Base-by-base conservation (phyloP, 139 green algal species). In the Chlorella sp. region DNA sequence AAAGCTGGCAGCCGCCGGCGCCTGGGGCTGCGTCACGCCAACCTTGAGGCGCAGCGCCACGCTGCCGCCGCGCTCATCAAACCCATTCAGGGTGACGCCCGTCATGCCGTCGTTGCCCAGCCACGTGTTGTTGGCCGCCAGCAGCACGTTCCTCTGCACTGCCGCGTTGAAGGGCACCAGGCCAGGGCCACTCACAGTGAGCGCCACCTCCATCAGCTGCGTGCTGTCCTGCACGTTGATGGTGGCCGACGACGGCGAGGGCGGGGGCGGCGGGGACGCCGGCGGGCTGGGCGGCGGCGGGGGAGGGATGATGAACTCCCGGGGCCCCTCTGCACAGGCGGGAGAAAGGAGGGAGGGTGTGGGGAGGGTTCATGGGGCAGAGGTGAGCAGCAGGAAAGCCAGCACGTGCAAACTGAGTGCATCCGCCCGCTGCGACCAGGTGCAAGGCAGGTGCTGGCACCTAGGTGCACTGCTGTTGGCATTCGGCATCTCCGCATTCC, bases 91-190 rank as follows among this genome's bases (percentile, higher is more conserved):
- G 26, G 26, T 28, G 16, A 6, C 51, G 51, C 51, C 51, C 51
- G 51, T 26, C 39, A 86, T 55, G 69, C 57, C 81, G 3, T 60
- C 16, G 32, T 36, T 64, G 34, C 39, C 34, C 3, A 39, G 26
- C 81, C 81, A 86, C 12, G 56, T 30, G 34, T 34, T 55, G 68
- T 55, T 20, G 1, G 70, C 39, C 17, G 69, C 81, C 20, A 47
- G 36, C 26, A 72, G 25, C 17, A 86, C 80, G 36, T 72, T 71
- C 44, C 39, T n/a, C 81, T 86, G 81, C 5, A 44, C n/a, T 13
- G 30, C 47, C 0, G 56, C 9, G 7, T 39, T 36, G 20, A 80
- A 32, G 25, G 70, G 81, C 38, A 63, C 3, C 69, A 86, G 81
- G 44, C 44, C n/a, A 1, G 32, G 28, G 20, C 81, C 81, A 21